These are phyloP conservation scores for Beauveria caledonica DNA, from an alignment of 2,329 filamentous ascomycete species.

Conservation along the genomic window DNA sequence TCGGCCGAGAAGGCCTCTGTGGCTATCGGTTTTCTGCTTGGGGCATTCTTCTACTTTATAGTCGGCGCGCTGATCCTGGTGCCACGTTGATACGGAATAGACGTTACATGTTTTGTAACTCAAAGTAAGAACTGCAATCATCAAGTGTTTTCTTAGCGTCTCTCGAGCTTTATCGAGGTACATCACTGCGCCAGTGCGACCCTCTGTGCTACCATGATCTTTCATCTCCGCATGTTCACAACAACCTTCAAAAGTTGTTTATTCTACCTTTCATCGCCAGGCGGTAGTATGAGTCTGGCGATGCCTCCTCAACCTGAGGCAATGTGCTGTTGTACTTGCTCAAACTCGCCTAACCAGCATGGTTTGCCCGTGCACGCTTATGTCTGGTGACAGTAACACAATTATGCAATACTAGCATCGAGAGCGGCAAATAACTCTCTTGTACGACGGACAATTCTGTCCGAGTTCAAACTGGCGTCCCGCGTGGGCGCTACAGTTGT, in stretches of 20 bases:
- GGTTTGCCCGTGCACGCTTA: neutral
- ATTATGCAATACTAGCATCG: neutral
- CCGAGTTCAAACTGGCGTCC: neutral
- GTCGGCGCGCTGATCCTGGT: neutral
- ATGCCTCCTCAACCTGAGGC: neutral
- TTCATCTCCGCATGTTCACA: neutral
- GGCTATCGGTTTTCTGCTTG: conserved; percentile 23
- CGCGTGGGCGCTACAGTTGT: neutral
- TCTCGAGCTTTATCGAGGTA: neutral
- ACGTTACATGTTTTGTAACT: neutral
- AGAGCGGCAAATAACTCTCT: neutral
- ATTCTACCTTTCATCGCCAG: neutral
- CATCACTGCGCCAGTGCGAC: neutral
- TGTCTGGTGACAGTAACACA: neutral
- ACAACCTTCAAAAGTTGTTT: neutral
- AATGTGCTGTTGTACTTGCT: neutral
- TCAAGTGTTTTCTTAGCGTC: neutral
- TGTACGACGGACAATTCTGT: neutral
- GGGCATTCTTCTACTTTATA: conserved; percentile 13
- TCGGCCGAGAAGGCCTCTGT: conserved; percentile 25
- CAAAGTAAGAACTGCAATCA: neutral
- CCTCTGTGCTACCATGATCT: neutral
- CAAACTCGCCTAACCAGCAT: neutral
- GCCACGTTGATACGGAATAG: neutral
- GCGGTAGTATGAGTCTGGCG: neutral